Base-by-base conservation (phyloP, 2,329 filamentous ascomycete genomes). In the Fusarium piperis region DNA sequence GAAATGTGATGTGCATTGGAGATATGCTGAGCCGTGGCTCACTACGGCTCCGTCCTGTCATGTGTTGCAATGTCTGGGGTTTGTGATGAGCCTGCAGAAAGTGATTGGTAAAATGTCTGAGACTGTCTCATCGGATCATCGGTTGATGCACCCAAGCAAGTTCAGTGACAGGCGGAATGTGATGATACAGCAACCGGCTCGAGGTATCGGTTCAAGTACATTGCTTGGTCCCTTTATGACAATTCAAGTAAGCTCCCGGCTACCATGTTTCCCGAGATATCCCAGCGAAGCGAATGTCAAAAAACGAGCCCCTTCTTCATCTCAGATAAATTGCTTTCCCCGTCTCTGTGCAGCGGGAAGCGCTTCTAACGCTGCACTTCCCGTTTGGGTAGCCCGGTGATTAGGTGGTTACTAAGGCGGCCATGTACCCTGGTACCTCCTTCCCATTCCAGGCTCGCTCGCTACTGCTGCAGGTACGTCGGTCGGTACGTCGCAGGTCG, bases 401-500 rank as follows among this genome's bases (percentile, higher is more conserved):
- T 68, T 33, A 13, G 23, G 23, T 23, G 23, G 32, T 33, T 48
- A 48, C 44, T 18, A 48, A 48, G 44, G 26, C 44, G 44, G 26
- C 46, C 18, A 33, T 38, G 36, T 44, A 72, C 26, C 68, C 59
- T 52, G 68, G 70, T 53, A 48, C 28, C 52, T 62, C 64, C 58
- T 73, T 70, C 70, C 39, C 64, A 59, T 65, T 71, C 64, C 70
- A 52, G 63, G 20, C 64, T 53, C n/a, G 30, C 55, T 67, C 65
- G 64, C 66, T 67, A 72, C 64, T 56, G 70, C 70, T 73, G 71
- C 71, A 73, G 71, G 70, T 66, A 73, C 70, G 70, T 73, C 65
- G n/a, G 66, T 56, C 57, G 65, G 36, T 38, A 38, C 16, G 36
- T 36, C 35, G 35, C 39, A 13, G 39, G 39, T 44, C 39, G 39